Percentiles rank a stretch among this genome's conserved stretches.
Conservation (phyloP, 2,329 filamentous ascomycete species). For the Ceratocystis ficicola region DNA sequence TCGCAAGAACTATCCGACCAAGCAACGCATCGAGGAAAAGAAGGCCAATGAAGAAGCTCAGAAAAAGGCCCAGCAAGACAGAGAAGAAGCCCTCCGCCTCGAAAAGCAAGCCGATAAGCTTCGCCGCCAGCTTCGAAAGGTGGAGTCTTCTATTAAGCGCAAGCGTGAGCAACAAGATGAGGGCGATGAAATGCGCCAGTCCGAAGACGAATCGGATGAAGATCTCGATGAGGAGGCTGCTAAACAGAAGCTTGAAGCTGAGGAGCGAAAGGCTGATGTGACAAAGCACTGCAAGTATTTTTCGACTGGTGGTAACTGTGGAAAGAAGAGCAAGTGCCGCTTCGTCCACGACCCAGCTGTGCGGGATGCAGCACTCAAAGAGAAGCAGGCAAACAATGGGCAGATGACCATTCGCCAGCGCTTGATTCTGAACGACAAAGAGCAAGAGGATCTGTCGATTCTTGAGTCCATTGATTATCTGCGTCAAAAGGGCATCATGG, state of each 20-base stretch:
- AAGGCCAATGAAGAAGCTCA: slow-evolving; percentile 38
- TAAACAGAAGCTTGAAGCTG: slow-evolving; percentile 25
- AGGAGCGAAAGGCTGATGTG: slow-evolving; percentile 45
- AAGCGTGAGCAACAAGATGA: slow-evolving; percentile 57
- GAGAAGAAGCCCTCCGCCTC: slow-evolving; percentile 31
- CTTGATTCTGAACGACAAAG: slow-evolving; percentile 53
- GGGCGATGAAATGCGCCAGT: slow-evolving; percentile 51
- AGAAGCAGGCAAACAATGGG: slow-evolving; percentile 52
- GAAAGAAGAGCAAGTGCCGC: slow-evolving; percentile 64
- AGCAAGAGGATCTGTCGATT: slow-evolving; percentile 54
- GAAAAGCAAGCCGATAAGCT: slow-evolving; percentile 51
- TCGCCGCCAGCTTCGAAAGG: slow-evolving; percentile 52
- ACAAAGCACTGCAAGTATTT: slow-evolving; percentile 59
- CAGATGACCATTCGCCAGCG: slow-evolving; percentile 55
- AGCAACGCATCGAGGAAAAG: slow-evolving; percentile 53
- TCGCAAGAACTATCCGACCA: slow-evolving; percentile 67
- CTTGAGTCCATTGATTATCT: slow-evolving; percentile 55
- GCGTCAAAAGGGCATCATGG: slow-evolving; percentile 45
- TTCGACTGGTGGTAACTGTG: slow-evolving; percentile 55
- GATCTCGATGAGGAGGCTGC: slow-evolving; percentile 42
- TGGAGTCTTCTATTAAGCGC: slow-evolving; percentile 57
- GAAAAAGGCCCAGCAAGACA: slow-evolving; percentile 49
- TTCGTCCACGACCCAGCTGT: slow-evolving; percentile 56
- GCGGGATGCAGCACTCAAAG: slow-evolving; percentile 49
- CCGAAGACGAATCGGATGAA: slow-evolving; percentile 37